phyloP scores from a whole-genome alignment of 1,139 yeast species.

The Scheffersomyces lignicola region DNA sequence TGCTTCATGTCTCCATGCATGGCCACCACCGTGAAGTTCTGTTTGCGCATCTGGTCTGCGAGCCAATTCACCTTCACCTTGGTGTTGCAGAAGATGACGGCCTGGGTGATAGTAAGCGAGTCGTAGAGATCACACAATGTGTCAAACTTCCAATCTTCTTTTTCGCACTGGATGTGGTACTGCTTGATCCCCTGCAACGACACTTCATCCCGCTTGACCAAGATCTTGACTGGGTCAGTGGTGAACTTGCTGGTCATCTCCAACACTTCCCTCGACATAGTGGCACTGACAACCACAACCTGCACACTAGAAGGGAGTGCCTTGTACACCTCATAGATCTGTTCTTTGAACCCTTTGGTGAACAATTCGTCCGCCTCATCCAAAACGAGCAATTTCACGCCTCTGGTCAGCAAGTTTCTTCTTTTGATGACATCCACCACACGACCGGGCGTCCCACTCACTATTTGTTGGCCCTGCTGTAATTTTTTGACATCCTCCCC shows the following conservation, averaged over 20 bases:
- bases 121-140: constrained; percentile 91
- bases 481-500: constrained; percentile 77
- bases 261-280: constrained; percentile 81
- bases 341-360: constrained; percentile 89
- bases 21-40: constrained; percentile 85
- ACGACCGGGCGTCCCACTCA: constrained; percentile 97
- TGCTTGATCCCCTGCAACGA: constrained; percentile 90
- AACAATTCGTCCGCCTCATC: constrained; percentile 96
- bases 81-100: constrained; percentile 94
- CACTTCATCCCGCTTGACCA: constrained; percentile 88
- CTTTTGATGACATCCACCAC: constrained; percentile 86
- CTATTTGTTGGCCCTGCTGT: constrained; percentile 81
- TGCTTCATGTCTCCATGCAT: constrained; percentile 99
- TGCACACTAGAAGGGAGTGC: constrained; percentile 79
- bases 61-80: constrained; percentile 92
- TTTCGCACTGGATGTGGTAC: constrained; percentile 80
- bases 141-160: constrained; percentile 95
- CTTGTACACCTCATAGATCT: constrained; percentile 85
- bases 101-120: constrained; percentile 91
- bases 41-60: constrained; percentile 69
- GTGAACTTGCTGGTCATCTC: constrained; percentile 86
- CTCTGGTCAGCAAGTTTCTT: constrained; percentile 63
- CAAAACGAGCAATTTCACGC: constrained; percentile 76
- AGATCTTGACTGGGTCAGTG: constrained; percentile 85
- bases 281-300: constrained; percentile 93